phyloP scores from a whole-genome alignment of 2,329 filamentous ascomycete species.

The Diaporthe vexans region DNA sequence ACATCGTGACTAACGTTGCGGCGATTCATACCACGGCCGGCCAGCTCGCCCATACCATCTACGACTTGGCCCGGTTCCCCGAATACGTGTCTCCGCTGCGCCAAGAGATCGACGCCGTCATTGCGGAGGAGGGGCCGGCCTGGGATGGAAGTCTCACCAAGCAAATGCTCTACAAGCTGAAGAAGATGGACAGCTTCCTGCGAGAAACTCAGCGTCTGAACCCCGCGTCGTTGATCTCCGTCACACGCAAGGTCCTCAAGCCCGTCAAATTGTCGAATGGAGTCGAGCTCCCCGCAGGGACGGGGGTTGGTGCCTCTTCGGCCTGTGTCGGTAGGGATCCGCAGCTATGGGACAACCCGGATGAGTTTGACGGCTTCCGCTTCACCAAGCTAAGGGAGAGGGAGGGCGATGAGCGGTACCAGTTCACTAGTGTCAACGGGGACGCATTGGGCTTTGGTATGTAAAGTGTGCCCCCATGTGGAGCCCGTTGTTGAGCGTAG shows the following conservation, averaged over 20 bases:
- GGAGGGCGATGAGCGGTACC: background rate
- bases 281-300: background rate
- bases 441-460: background rate
- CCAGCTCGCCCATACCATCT: conserved; percentile 66
- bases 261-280: background rate
- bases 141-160: background rate
- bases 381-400: background rate
- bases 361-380: background rate
- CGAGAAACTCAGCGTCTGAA: background rate
- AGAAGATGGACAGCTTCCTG: conserved; percentile 45
- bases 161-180: background rate
- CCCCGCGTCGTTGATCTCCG: background rate
- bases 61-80: conserved; percentile 42
- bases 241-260: background rate
- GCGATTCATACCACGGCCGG: conserved; percentile 64
- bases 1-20: conserved; percentile 53
- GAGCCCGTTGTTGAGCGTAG: background rate
- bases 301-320: background rate
- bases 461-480: background rate
- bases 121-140: background rate
- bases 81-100: background rate
- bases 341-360: background rate
- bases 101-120: background rate
- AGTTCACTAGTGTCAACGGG: background rate
- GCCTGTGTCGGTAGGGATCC: background rate